Conservation (phyloP, 106 monocot species). For the Dioscorea alata region DNA sequence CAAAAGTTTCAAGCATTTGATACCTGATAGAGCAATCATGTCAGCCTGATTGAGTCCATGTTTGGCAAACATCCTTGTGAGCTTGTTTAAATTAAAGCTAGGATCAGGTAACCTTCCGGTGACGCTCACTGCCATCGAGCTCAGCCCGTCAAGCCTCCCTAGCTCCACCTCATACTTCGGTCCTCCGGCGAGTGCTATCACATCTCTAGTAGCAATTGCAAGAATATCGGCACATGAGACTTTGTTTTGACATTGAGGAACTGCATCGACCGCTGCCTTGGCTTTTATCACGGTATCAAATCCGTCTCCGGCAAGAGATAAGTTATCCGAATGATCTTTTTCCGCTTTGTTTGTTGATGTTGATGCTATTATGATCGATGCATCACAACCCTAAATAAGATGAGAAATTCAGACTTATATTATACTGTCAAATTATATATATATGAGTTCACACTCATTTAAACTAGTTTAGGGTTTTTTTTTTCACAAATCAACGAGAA, state of each 20-base stretch:
- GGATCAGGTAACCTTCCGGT: conserved; percentile 45
- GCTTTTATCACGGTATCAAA: conserved; percentile 65
- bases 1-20: background rate
- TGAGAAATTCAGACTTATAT: too few species aligned
- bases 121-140: conserved; percentile 41
- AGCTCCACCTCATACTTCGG: conserved; percentile 63
- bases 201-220: conserved; percentile 56
- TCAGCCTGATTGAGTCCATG: conserved; percentile 54
- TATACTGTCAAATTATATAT: too few species aligned
- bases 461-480: too few species aligned
- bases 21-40: conserved; percentile 78
- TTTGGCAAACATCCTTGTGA: conserved; percentile 45
- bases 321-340: conserved; percentile 47
- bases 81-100: conserved; percentile 39
- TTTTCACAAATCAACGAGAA: too few species aligned
- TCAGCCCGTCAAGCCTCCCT: conserved; percentile 56
- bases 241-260: conserved; percentile 44
- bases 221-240: conserved; percentile 69
- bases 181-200: conserved; percentile 59
- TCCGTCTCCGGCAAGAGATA: conserved; percentile 62
- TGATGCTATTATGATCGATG: conserved; percentile 38
- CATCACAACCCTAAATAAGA: conserved; percentile 51
- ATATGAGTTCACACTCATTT: too few species aligned
- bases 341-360: conserved; percentile 41
- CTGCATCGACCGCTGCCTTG: conserved; percentile 60